These are phyloP conservation scores for Fraxinus xanthoxyloides DNA, from an alignment of 305 asterid genomes.

Conservation along the genomic window DNA sequence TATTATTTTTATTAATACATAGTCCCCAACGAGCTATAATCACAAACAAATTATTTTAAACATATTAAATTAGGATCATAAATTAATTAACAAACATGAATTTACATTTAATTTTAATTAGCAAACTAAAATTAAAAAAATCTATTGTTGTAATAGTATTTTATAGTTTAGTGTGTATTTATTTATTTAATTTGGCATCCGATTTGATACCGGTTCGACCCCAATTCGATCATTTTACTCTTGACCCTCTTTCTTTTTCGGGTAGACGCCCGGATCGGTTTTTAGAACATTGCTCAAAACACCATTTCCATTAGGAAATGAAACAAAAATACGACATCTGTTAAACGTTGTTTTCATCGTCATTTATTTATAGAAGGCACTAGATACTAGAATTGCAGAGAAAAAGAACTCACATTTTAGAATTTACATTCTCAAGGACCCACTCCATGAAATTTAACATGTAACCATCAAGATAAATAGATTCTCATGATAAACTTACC, in stretches of 20 bases:
- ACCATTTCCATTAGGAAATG: not conserved
- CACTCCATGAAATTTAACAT: not conserved
- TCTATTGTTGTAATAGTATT: too few relatives aligned
- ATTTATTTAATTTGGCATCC: too few relatives aligned
- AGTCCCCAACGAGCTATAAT: not conserved
- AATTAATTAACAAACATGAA: too few relatives aligned
- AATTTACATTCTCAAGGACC: not conserved
- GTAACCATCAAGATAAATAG: not conserved
- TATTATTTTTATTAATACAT: not conserved
- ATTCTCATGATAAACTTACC: conserved; percentile 43
- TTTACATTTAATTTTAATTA: too few relatives aligned
- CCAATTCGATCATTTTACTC: too few relatives aligned
- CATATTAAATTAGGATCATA: too few relatives aligned
- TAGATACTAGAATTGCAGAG: not conserved
- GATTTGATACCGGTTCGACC: too few relatives aligned
- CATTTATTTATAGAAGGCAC: not conserved
- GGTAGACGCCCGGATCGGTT: too few relatives aligned
- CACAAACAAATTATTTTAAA: not conserved
- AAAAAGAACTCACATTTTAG: not conserved
- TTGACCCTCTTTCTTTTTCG: too few relatives aligned
- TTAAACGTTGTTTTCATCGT: not conserved
- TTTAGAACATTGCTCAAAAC: too few relatives aligned
- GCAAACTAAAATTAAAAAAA: too few relatives aligned
- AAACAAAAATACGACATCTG: not conserved
- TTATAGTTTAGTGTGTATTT: too few relatives aligned